Conservation (phyloP, 345 rosid genomes). For the Salix caprea region DNA sequence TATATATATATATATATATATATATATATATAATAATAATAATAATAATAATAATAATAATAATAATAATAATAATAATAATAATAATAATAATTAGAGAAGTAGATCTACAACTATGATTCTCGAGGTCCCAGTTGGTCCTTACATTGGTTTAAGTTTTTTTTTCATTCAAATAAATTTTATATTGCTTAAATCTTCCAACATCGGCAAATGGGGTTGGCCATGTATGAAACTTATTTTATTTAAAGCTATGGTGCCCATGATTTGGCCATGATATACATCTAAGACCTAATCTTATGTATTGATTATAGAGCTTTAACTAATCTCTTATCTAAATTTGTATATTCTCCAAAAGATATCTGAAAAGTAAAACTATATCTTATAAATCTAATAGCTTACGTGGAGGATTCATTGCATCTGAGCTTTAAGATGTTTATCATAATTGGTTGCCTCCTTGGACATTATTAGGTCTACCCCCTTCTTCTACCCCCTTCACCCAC, state of each 20-base stretch:
- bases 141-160: background rate
- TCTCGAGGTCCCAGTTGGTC: background rate
- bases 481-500: background rate
- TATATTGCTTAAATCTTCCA: background rate
- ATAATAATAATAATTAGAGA: too few species aligned
- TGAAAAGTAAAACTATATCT: constrained; percentile 22
- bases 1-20: too few species aligned
- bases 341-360: constrained; percentile 12
- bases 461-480: constrained; percentile 2
- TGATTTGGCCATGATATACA: background rate
- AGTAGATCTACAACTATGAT: background rate
- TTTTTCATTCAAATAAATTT: background rate
- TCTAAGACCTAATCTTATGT: background rate
- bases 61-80: too few species aligned
- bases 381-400: constrained; percentile 9
- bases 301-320: background rate
- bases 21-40: too few species aligned
- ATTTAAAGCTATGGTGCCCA: background rate
- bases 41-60: too few species aligned
- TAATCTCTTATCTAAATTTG: background rate
- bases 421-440: background rate
- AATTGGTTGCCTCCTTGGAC: constrained; percentile 1
- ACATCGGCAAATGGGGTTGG: background rate
- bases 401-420: constrained; percentile 22
- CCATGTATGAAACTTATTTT: background rate